Base-by-base conservation (phyloP, 148 eudicot species). In the Camellia sinensis region DNA sequence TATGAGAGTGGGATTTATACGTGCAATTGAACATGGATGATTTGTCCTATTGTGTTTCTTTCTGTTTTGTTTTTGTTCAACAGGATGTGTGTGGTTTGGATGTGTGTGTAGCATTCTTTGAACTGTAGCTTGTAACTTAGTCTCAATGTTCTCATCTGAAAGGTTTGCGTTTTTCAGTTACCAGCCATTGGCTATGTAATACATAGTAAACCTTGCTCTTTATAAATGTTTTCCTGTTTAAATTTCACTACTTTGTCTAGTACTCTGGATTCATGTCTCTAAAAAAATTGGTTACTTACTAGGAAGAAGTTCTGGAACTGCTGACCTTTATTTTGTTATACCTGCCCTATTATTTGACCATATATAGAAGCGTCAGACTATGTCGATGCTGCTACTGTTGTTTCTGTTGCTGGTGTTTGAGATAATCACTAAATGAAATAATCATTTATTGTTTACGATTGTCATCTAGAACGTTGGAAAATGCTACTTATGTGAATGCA, bases 1-100 rank as follows among this genome's bases (percentile, higher is more conserved):
- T 89, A 88, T 69, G 91, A 90, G 84, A 90, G 89, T 78, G 94
- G 97, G 78, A 86, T 72, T 67, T 95, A 91, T 88, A 80, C 86
- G 61, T 95, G 97, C 85, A 93, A 91, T 84, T 95, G 83, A 90
- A 29, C 62, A 66, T 29, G 43, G 53, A 73, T 76, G 69, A 67
- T 77, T 59, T 69, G 80, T 77, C 71, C 66, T 46, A 40, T 59
- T 75, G 76, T 79, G 77, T 84, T 79, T 87, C 67, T 81, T 71
- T 77, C 78, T 52, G 22, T 67, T 74, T 79, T 65, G 70, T 71
- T 62, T 19, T 79, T 60, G 67, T 80, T 76, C 68, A 76, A 74
- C 77, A 82, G 37, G 80, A 29, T 29, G 37, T 84, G 57, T 84
- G 87, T 82, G 77, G 7, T 82, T 80, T 83, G 72, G 78, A 84